Evolutionary conservation across 352 stramenopile genomes (phyloP), one percentile per base, ranked within the genome.

Genomic region (Pythium biforme): DNA sequence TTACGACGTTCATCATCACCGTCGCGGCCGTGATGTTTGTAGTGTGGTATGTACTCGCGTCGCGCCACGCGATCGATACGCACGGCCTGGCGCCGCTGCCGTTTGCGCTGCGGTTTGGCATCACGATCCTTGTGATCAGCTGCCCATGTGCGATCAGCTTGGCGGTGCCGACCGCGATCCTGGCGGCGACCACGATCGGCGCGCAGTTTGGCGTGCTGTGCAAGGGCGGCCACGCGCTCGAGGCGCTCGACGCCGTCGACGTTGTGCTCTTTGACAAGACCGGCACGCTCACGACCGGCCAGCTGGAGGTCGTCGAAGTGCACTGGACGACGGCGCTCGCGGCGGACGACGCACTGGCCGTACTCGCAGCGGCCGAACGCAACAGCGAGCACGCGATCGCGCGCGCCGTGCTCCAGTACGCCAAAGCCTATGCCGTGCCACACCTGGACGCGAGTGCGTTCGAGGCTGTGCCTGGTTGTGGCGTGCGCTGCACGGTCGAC

Each of bases 201-300:
- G 87, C 86, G 10, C 81, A 89, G 43, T 79, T 83, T 58, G 86
- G 86, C 22, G 79, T 95, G 20, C 77, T 95, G 5, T 91, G 92
- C 59, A 95, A 95, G 27, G 79, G 86, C 26, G 82, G 84, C 0
- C 70, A 76, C 4, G 84, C 79, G 0, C 56, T 96, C 3, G 86
- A 96, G 59, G 81, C 77, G 12, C 74, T 90, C 2, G 73, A 87
- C 40, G 59, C 82, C 29, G 76, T 90, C 43, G 73, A 90, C 64
- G 77, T 75, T n/a, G 79, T 95, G n/a, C 77, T 95, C 5, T 91
- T 93, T 56, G 82, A 93, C 68, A 93, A 93, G 68, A 93, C 84
- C 1, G 84, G 84, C 6, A 93, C 84, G 7, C 77, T 92, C 34
- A 93, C 84, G 20, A 81, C 60, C 17, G 83, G 81, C 4, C 74